Conservation (phyloP, 1,139 yeast genomes). For the Yamadazyma kanchanaburiensis region DNA sequence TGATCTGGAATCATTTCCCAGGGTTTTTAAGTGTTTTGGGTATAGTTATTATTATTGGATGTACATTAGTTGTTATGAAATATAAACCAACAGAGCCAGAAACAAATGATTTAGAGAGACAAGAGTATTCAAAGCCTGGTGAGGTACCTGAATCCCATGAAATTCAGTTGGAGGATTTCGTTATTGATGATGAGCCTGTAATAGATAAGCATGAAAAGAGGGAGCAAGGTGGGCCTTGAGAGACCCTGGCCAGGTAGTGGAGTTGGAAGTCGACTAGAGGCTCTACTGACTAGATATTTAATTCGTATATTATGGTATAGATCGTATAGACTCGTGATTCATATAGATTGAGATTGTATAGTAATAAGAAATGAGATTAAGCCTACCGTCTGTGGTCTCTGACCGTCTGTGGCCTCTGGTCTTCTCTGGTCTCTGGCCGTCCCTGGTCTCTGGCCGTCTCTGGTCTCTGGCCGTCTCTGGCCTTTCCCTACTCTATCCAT, state of each 20-base stretch:
- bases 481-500: too few species aligned
- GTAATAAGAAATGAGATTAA: too few species aligned
- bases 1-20: slow-evolving; percentile 73
- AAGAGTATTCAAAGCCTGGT: slow-evolving; percentile 15
- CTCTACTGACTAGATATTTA: too few species aligned
- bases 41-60: slow-evolving; percentile 59
- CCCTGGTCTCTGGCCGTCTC: neutral
- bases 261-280: too few species aligned
- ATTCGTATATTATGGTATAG: too few species aligned
- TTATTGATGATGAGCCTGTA: slow-evolving; percentile 21
- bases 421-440: neutral
- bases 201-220: too few species aligned
- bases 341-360: too few species aligned
- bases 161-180: slow-evolving; percentile 23
- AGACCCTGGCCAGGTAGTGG: too few species aligned
- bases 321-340: too few species aligned
- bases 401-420: neutral
- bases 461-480: slow-evolving; percentile 1
- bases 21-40: slow-evolving; percentile 68
- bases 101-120: slow-evolving; percentile 8
- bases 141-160: too few species aligned
- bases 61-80: slow-evolving; percentile 58
- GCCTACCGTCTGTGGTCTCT: too few species aligned
- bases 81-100: slow-evolving; percentile 34
- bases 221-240: too few species aligned